Base-by-base conservation (phyloP, 2,329 filamentous ascomycete species). In the Orbilia brochopaga region DNA sequence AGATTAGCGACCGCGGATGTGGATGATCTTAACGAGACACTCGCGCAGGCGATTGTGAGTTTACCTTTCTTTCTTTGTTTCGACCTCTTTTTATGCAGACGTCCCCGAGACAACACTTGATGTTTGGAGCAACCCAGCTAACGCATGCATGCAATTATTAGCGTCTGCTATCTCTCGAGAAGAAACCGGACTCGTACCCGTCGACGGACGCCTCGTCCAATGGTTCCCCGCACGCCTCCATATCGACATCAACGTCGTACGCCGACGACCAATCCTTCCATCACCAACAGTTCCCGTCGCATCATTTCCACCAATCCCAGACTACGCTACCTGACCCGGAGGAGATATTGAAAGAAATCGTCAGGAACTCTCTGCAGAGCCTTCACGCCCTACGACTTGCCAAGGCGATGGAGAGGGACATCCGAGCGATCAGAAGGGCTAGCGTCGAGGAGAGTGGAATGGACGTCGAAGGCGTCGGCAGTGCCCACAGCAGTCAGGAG, bases 1-100 rank as follows among this genome's bases (percentile, higher is more conserved):
- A 72, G 60, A 46, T 42, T 40, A 8, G 46, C 50, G 17, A 48
- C 23, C 8, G 54, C 55, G n/a, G 58, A 61, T 10, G 67, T 61
- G n/a, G 67, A 63, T 37, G 67, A 72, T 44, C 48, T 72, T 19
- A 72, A 72, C n/a, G 57, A 64, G 24, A 65, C 67, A 1, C 24
- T 72, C n/a, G 67, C 67, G 6, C 67, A 72, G 53, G 67, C 67
- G 11, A 65, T 72, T n/a, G 67, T 72, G 64, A 56, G 67, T 70
- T 42, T 8, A 24, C 21, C 37, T 1, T 23, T 35, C 15, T 1
- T 48, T n/a, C 3, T 15, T 32, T 27, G n/a, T 30, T 3, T 32
- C 21, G 5, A 44, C 17, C 4, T n/a, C 10, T 17, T 4, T 44
- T 17, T 15, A 17, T n/a, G 40, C 40, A 37, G 13, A 13, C 11